Evolutionary conservation across 1,284 basidiomycete species (phyloP), one percentile per base, ranked within the genome.

Genomic region (Cutaneotrichosporon sp.): DNA sequence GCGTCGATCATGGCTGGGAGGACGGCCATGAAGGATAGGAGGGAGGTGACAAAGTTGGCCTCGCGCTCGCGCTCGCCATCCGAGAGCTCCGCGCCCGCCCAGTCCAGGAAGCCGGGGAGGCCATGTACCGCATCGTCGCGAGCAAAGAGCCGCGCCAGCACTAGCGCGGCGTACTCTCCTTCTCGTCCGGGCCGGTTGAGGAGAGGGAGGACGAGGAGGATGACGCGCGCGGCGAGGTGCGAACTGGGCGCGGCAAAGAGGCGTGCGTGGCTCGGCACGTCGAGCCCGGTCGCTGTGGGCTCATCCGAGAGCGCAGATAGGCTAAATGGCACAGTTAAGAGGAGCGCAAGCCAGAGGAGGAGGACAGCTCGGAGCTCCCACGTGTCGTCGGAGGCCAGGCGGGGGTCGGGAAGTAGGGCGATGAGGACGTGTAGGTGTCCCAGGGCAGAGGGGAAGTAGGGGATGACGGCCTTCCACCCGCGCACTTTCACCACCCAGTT

Each of bases 251-350:
- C 40, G 0, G 68, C 36, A 16, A 90, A 88, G 73, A 90, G 89
- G 38, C 92, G 79, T 36, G 86, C 74, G 5, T 90, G 90, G 9
- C 92, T 87, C 6, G 83, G 81, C 66, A 88, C 86, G 22, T 76
- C 73, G 69, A 87, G 88, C 0, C 86, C 89, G 18, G 56, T 64
- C 16, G 56, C 31, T 7, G 58, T 31, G 1, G 60, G 31, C 21
- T 65, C n/a, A 16, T 65, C 16, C n/a, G 69, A 60, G 61, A 97
- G 91, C 66, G 91, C 90, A 18, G 86, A 83, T 55, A 99, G 83
- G 74, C 92, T 88, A 76, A 99, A 99, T 0, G 97, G 97, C 22
- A 98, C 89, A 82, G 92, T 93, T 80, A 90, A 90, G 59, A 98
- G 89, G 18, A 99, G 85, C 18, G 92, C 91, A 13, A 99, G 85